phyloP scores from a whole-genome alignment of 768 basidiomycete genomes.

The Tulasnella sp. region DNA sequence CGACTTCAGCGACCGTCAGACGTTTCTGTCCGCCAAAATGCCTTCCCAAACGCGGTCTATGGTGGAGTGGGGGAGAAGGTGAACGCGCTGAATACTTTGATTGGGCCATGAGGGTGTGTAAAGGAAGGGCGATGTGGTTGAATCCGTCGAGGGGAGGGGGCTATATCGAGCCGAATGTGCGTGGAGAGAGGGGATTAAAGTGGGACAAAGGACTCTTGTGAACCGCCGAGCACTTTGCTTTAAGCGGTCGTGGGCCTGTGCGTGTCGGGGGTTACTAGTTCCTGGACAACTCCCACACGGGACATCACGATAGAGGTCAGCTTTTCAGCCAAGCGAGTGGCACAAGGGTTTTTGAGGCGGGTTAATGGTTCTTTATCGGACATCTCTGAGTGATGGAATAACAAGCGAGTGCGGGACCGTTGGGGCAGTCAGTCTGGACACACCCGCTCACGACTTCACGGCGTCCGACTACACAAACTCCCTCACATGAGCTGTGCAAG shows the following conservation, averaged over 20 bases:
- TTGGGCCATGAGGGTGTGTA: background rate
- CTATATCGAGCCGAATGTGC: background rate
- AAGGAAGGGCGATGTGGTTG: background rate
- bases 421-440: background rate
- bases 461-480: background rate
- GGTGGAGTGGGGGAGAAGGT: background rate
- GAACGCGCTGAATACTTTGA: background rate
- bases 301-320: too few species aligned
- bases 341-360: too few species aligned
- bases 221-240: background rate
- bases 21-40: background rate
- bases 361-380: too few species aligned
- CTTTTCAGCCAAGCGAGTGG: too few species aligned
- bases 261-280: background rate
- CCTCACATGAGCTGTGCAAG: background rate
- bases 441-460: background rate
- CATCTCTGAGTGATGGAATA: too few species aligned
- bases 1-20: background rate
- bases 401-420: too few species aligned
- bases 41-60: background rate
- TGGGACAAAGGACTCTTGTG: background rate
- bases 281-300: too few species aligned
- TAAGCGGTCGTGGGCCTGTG: slow-evolving; percentile 3
- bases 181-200: background rate
- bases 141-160: background rate